Base-by-base conservation (phyloP, 306 rosid genomes). In the Canavalia ensiformis region DNA sequence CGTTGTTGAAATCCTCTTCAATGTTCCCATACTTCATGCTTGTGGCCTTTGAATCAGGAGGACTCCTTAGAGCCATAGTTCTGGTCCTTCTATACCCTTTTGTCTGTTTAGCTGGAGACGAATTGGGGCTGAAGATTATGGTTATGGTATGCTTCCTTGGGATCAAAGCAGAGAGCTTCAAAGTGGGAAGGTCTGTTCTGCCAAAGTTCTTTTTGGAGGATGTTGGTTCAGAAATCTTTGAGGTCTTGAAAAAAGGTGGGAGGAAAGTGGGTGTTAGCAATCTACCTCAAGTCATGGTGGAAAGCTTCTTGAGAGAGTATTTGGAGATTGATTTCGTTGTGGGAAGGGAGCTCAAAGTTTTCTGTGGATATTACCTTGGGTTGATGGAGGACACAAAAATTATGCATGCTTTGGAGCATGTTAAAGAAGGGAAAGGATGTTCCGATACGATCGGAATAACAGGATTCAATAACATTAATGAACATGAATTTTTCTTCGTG, bases 1-100 rank as follows among this genome's bases (percentile, higher is more conserved):
- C 90, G 41, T 58, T 95, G 34, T 66, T 95, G 28, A 93, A 77
- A 75, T 88, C 95, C 30, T 56, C 88, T 33, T 90, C 86, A 77
- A 7, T 85, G 46, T 92, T 93, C 70, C 86, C 95, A 3, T 93
- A 92, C 78, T 95, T 95, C 90, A 91, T 93, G 97, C 91, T 95
- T 6, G 97, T 91, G 54, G 97, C 99, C 1, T 92, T 95, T 47
- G 98, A 95, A 82, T 94, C 92, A 0, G 97, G 97, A 29, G 87
- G 92, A 13, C 51, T 87, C 0, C 2, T 92, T 2, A 81, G 99
- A 80, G 93, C 93, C 37, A 3, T 86, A 5, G 2, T 86, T 7
- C 85, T 92, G 0, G 66, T 91, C 31, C 80, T 91, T 2, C 11
- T 83, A 0, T 93, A 89, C 89, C 99, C 99, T 77, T 42, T 93